Conservation (phyloP, 2,329 filamentous ascomycete species). For the Penicillium sp. region DNA sequence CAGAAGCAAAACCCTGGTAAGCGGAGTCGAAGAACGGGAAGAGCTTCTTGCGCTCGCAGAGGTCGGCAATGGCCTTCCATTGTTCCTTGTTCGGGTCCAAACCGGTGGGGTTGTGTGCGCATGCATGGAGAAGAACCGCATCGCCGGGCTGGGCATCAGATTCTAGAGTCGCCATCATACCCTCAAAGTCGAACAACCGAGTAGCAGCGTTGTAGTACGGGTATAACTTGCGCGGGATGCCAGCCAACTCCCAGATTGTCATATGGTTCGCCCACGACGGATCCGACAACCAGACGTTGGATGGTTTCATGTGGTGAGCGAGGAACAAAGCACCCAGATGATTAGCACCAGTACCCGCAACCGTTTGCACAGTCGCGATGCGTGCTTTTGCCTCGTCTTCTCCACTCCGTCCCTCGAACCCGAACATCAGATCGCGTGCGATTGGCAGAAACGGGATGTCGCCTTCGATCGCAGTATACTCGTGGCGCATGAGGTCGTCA, state of each 20-base stretch:
- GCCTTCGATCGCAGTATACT: slow-evolving; percentile 93
- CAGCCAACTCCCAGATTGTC: slow-evolving; percentile 74
- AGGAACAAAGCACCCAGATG: slow-evolving; percentile 91
- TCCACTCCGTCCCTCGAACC: slow-evolving; percentile 50
- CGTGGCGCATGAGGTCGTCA: slow-evolving; percentile 86
- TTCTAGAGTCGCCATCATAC: slow-evolving; percentile 75
- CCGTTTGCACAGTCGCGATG: slow-evolving; percentile 75
- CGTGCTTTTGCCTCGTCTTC: slow-evolving; percentile 36
- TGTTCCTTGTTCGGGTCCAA: slow-evolving; percentile 88
- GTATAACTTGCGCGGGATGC: slow-evolving; percentile 74
- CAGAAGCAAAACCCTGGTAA: slow-evolving; percentile 95
- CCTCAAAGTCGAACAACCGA: slow-evolving; percentile 41
- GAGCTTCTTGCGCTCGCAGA: slow-evolving; percentile 73
- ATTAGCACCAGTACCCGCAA: slow-evolving; percentile 91
- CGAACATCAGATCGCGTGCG: slow-evolving; percentile 78
- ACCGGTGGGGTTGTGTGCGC: slow-evolving; percentile 95
- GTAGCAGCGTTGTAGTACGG: slow-evolving; percentile 76
- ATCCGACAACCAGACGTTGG: slow-evolving; percentile 80
- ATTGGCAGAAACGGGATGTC: slow-evolving; percentile 75
- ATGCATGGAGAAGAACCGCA: slow-evolving; percentile 85
- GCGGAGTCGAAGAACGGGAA: slow-evolving; percentile 98
- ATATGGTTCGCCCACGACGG: slow-evolving; percentile 98
- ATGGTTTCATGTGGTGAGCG: slow-evolving; percentile 69
- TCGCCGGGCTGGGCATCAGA: slow-evolving; percentile 74
- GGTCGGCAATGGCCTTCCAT: slow-evolving; percentile 77